A percentile compares a stretch with the other conserved stretches of the same genome.
Conservation (phyloP, 331 rosid genomes). For the Pyracantha coccinea region DNA sequence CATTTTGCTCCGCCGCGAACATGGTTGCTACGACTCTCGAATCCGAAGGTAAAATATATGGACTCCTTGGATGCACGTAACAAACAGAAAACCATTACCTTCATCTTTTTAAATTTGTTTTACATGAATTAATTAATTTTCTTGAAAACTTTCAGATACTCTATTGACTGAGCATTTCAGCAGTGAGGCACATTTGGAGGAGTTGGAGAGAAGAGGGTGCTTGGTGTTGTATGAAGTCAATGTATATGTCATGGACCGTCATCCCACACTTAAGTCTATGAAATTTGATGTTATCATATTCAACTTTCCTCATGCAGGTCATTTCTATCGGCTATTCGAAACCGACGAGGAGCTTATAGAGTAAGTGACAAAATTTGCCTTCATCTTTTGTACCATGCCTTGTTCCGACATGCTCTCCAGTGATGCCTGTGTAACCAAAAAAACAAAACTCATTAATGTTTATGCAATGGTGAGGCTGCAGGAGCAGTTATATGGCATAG, state of each 20-base stretch:
- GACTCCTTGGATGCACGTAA: background rate
- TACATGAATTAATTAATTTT: background rate
- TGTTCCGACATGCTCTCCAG: too few relatives aligned
- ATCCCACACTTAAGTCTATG: background rate
- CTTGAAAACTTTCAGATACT: background rate
- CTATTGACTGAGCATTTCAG: background rate
- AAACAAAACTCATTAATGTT: too few relatives aligned
- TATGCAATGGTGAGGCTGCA: too few relatives aligned
- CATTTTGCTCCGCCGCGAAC: constrained; percentile 17
- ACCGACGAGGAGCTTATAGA: background rate
- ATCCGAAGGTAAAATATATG: background rate
- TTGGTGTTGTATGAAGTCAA: constrained; percentile 18
- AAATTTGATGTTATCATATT: constrained; percentile 21
- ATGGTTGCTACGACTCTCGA: constrained; percentile 31
- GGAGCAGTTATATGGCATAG: too few relatives aligned
- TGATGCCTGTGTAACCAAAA: too few relatives aligned
- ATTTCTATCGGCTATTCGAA: background rate
- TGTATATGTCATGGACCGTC: constrained; percentile 18
- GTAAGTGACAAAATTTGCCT: background rate
- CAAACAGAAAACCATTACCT: background rate
- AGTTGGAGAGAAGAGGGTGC: constrained; percentile 18
- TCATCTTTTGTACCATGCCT: too few relatives aligned
- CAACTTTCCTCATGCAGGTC: constrained; percentile 39
- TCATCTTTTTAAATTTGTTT: background rate
- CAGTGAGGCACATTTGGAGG: background rate